phyloP scores from a whole-genome alignment of 2,329 filamentous ascomycete genomes.

The Tolypocladium sp. region DNA sequence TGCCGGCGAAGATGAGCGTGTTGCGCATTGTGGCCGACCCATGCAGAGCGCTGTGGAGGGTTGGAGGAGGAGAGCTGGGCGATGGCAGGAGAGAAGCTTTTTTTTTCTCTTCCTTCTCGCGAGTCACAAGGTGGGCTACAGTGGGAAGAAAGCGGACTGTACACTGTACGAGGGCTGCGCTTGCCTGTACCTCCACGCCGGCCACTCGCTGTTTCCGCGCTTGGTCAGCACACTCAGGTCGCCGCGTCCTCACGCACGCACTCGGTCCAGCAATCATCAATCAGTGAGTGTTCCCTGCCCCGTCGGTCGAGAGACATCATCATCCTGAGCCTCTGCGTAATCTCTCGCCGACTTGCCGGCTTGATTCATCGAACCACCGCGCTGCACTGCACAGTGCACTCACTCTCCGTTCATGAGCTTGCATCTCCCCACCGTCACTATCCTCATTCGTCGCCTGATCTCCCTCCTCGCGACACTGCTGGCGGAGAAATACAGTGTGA shows the following conservation, averaged over 20 bases:
- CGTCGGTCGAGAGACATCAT: neutral
- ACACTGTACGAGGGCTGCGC: neutral
- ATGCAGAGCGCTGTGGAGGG: neutral
- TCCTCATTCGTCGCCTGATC: neutral
- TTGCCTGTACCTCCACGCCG: neutral
- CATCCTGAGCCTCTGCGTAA: neutral
- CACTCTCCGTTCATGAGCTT: neutral
- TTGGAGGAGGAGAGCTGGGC: neutral
- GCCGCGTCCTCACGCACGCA: neutral
- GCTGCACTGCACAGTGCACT: neutral
- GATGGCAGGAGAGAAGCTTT: neutral
- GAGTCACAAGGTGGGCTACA: neutral
- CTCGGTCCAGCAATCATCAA: neutral
- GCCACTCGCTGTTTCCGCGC: neutral
- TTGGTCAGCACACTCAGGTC: neutral
- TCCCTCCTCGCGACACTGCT: neutral
- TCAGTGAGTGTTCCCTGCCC: neutral
- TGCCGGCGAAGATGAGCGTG: conserved; percentile 59
- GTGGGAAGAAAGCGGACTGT: neutral
- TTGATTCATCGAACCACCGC: neutral
- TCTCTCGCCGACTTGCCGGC: neutral
- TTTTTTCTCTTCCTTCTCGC: neutral
- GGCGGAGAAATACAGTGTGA: neutral
- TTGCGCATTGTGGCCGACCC: conserved; percentile 43
- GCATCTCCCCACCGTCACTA: neutral